Evolutionary conservation across 2,329 filamentous ascomycete species (phyloP).

Genomic region (Phialophora expanda): DNA sequence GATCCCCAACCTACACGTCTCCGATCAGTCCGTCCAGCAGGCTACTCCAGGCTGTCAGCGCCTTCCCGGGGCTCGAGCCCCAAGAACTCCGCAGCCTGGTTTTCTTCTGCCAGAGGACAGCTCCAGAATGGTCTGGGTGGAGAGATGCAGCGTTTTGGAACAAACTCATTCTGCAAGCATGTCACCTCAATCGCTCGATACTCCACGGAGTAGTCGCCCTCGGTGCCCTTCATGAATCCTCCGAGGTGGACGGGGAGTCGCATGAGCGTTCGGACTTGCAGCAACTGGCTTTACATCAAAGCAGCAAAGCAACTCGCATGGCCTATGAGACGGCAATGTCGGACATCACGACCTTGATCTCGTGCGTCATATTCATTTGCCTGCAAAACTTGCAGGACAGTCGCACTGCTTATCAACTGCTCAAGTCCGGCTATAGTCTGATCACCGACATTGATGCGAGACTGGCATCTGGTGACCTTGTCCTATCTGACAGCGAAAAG

Average conservation of each 20-base stretch:
- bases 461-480: slow-evolving; percentile 27
- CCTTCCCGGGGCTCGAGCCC: slow-evolving; percentile 30
- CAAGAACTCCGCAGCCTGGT: slow-evolving; percentile 35
- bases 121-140: slow-evolving; percentile 38
- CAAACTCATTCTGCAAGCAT: slow-evolving; percentile 42
- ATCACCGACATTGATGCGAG: slow-evolving; percentile 34
- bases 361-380: slow-evolving; percentile 41
- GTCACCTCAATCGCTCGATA: slow-evolving; percentile 41
- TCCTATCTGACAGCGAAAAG: slow-evolving; percentile 34
- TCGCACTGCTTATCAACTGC: slow-evolving; percentile 36
- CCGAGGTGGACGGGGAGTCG: slow-evolving; percentile 32
- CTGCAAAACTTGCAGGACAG: slow-evolving; percentile 39
- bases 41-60: slow-evolving; percentile 27
- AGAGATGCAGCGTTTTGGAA: slow-evolving; percentile 42
- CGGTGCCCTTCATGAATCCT: slow-evolving; percentile 42
- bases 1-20: slow-evolving; percentile 27
- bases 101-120: slow-evolving; percentile 37
- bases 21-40: slow-evolving; percentile 25
- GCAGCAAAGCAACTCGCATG: slow-evolving; percentile 34
- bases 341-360: slow-evolving; percentile 36
- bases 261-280: slow-evolving; percentile 31
- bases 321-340: slow-evolving; percentile 35
- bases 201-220: slow-evolving; percentile 43
- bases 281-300: slow-evolving; percentile 33
- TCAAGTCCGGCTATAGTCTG: slow-evolving; percentile 34